Base-by-base conservation (phyloP, 306 rosid species). In the Abrus precatorius region DNA sequence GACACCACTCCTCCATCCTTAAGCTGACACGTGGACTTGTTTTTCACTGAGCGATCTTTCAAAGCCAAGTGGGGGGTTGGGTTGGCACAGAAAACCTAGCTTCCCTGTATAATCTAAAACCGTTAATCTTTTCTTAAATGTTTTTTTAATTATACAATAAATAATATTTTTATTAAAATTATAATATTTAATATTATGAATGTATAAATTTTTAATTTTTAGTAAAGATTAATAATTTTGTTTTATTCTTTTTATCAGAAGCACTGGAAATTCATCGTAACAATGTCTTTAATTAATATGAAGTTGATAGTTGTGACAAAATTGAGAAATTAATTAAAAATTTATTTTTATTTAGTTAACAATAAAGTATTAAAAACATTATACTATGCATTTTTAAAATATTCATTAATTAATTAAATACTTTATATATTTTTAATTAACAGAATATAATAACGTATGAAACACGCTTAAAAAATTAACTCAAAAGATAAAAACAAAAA, bases 51-150 rank as follows among this genome's bases (percentile, higher is more conserved):
- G 20, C 20, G 0, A 20, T 20, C n/a, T 64, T 64, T 64, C 49
- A 40, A 38, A 64, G 70, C 0, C 50, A 40, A 64, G 45, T 70
- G 32, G 20, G 32, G 20, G 20, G 0, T 20, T 20, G 12, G 56
- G 5, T 41, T n/a, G 59, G 79, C 79, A 45, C 79, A 10, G 59
- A 75, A 75, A 59, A 47, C 70, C 47, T 69, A 29, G 74, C 28
- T 29, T 28, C 20, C 20, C 5, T 27, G 41, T 69, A 12, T 69
- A 40, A 65, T 20, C 71, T 20, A 40, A 65, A n/a, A 64, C 50
- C 49, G 14, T 66, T 43, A 66, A 66, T n/a, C 36, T 20, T 20
- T 20, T 20, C 20, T 20, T 20, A 20, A 20, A 20, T 20, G 20
- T 20, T 20, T 20, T 20, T 20, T 20, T 20, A 20, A 20, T 20